Percentiles rank a stretch among this genome's conserved stretches.
Conservation (phyloP, 495 filamentous ascomycete genomes). For the Aspergillus homomorphus region DNA sequence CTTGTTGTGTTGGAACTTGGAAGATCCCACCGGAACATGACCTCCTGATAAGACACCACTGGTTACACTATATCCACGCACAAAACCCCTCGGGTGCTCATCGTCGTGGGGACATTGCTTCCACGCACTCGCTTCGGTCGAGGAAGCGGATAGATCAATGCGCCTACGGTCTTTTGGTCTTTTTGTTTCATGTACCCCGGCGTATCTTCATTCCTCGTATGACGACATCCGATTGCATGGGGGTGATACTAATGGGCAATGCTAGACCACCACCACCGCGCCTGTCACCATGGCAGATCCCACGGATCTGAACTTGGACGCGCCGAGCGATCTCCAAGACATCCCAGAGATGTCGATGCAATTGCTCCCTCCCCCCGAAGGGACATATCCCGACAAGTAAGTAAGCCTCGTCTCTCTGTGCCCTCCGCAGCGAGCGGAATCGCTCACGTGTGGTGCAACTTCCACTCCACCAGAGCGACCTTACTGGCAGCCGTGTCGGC, state of each 20-base stretch:
- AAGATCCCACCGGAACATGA: conserved; percentile 8
- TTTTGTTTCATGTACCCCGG: conserved; percentile 9
- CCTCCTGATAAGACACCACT: conserved; percentile 11
- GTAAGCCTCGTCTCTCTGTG: conserved; percentile 9
- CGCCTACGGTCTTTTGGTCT: conserved; percentile 1
- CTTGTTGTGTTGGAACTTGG: not conserved
- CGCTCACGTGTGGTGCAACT: conserved; percentile 11
- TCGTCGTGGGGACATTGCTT: conserved; percentile 34
- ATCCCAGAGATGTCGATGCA: conserved; percentile 47
- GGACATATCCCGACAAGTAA: conserved; percentile 47
- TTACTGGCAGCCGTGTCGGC: conserved; percentile 43
- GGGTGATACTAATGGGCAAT: conserved; percentile 19
- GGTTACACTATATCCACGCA: conserved; percentile 42
- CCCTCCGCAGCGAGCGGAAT: not conserved
- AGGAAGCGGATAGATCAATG: not conserved
- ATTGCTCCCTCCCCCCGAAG: conserved; percentile 43
- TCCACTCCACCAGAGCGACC: conserved; percentile 26
- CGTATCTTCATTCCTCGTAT: not conserved
- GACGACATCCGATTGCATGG: not conserved
- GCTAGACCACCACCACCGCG: conserved; percentile 14
- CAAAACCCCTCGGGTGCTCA: conserved; percentile 24
- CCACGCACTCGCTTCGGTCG: conserved; percentile 39
- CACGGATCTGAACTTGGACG: conserved; percentile 45
- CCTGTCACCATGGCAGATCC: conserved; percentile 39
- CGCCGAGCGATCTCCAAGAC: conserved; percentile 48